Evolutionary conservation across 2,329 filamentous ascomycete species (phyloP).

Genomic region (Thelonectria rubi): DNA sequence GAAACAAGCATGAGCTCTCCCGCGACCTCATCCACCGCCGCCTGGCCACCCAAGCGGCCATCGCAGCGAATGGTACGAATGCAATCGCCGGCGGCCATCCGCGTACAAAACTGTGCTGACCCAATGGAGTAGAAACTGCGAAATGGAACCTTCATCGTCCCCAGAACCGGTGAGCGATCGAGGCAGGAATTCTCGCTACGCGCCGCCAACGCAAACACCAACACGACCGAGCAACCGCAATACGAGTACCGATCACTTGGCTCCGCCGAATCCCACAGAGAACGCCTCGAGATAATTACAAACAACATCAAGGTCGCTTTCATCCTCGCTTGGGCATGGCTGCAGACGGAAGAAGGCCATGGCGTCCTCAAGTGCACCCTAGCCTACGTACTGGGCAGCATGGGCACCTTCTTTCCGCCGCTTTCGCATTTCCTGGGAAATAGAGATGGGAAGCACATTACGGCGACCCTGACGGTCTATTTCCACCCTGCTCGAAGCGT

Average conservation of each 20-base stretch:
- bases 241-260: constrained; percentile 30
- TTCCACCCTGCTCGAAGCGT: constrained; percentile 89
- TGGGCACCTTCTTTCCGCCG: constrained; percentile 82
- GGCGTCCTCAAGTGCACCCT: constrained; percentile 90
- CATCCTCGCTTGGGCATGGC: constrained; percentile 63
- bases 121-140: constrained; percentile 69
- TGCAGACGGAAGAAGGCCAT: constrained; percentile 76
- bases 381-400: constrained; percentile 85
- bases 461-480: constrained; percentile 93
- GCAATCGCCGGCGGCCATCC: background rate
- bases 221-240: constrained; percentile 12
- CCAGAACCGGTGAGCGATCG: constrained; percentile 84
- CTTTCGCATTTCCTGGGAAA: constrained; percentile 79
- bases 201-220: constrained; percentile 46
- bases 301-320: constrained; percentile 52
- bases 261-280: constrained; percentile 45
- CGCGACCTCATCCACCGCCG: constrained; percentile 43
- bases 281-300: constrained; percentile 46
- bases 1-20: constrained; percentile 55
- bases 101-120: constrained; percentile 22
- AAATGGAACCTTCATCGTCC: constrained; percentile 87
- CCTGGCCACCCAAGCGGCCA: constrained; percentile 54
- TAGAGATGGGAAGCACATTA: constrained; percentile 92
- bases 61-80: constrained; percentile 57
- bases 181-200: constrained; percentile 82